A percentile compares a stretch with the other conserved stretches of the same genome.
Conservation (phyloP, 768 basidiomycete species). For the Leccinum boreale region DNA sequence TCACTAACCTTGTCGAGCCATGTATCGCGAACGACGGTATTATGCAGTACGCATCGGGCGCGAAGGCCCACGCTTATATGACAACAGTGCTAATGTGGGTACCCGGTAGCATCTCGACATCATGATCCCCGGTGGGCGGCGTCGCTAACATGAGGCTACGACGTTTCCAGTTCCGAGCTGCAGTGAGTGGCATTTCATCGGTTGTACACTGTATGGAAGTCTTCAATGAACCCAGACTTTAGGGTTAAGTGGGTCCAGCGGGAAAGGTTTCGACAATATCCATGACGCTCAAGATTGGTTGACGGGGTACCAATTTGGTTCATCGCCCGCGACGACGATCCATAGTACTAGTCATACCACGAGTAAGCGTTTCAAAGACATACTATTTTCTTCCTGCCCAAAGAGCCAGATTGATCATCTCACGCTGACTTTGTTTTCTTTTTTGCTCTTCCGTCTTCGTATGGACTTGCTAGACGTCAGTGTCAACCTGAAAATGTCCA, state of each 20-base stretch:
- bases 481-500: constrained; percentile 15
- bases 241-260: constrained; percentile 31
- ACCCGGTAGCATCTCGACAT: not conserved
- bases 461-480: constrained; percentile 14
- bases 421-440: not conserved
- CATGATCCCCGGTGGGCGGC: not conserved
- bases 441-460: not conserved
- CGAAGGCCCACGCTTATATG: constrained; percentile 32
- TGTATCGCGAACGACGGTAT: constrained; percentile 23
- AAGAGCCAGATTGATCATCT: not conserved
- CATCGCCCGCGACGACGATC: constrained; percentile 5
- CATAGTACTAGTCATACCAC: constrained; percentile 1
- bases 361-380: constrained; percentile 15
- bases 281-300: constrained; percentile 28
- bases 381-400: not conserved
- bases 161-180: constrained; percentile 20
- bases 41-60: constrained; percentile 37
- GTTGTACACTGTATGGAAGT: not conserved
- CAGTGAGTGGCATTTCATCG: constrained; percentile 14
- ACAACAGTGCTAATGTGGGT: constrained; percentile 28
- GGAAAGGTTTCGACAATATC: constrained; percentile 31
- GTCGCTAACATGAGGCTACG: not conserved
- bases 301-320: constrained; percentile 10
- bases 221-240: constrained; percentile 16
- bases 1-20: not conserved